Percentiles rank a stretch among this genome's conserved stretches.
phyloP scores from a whole-genome alignment of 441 rosid genomes.

The Hypseocharis bilobata region DNA sequence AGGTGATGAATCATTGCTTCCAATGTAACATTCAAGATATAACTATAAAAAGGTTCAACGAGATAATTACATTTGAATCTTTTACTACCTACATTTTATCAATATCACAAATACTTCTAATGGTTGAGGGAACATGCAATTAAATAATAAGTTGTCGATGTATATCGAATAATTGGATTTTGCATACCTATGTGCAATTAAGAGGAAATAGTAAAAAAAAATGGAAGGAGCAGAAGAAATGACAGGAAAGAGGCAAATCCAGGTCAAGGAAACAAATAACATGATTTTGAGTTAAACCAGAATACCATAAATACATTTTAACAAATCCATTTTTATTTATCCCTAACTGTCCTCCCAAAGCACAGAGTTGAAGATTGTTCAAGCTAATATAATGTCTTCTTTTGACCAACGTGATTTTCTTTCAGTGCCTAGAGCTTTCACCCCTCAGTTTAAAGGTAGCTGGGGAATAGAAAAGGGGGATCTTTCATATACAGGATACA shows the following conservation, averaged over 20 bases:
- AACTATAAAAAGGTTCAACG: neutral
- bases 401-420: neutral
- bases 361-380: neutral
- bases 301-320: neutral
- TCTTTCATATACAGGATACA: too few species aligned
- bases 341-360: neutral
- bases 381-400: neutral
- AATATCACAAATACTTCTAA: neutral
- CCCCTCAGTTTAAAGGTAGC: neutral
- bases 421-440: too few species aligned
- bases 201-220: neutral
- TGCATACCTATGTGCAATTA: neutral
- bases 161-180: neutral
- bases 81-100: neutral
- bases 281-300: neutral
- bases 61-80: neutral
- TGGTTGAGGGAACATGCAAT: neutral
- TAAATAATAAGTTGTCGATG: neutral
- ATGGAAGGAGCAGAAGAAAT: neutral
- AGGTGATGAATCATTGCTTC: conserved; percentile 8
- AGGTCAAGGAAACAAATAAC: neutral
- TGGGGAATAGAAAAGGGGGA: too few species aligned
- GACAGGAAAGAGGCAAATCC: neutral
- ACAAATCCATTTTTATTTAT: neutral
- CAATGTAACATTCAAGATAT: neutral